Evolutionary conservation across 805 yeast species (phyloP).

Genomic region (Candida hungchunana): DNA sequence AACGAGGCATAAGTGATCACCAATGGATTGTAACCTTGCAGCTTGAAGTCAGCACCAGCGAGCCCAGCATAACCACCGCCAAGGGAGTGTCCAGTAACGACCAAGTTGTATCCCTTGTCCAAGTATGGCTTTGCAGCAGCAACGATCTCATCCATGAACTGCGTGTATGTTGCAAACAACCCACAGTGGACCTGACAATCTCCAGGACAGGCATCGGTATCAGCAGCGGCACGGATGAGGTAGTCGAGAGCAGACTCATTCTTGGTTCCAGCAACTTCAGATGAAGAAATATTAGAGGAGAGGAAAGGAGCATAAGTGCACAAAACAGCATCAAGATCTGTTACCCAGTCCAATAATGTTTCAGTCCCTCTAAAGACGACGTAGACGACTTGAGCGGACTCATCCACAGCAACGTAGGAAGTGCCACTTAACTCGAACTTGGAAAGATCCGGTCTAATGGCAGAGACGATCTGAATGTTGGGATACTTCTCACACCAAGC

Average conservation of each 20-base stretch:
- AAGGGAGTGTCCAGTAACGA: constrained; percentile 69
- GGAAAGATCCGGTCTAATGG: constrained; percentile 9
- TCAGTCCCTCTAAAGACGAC: constrained; percentile 63
- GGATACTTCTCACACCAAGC: constrained; percentile 1
- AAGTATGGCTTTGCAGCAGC: constrained; percentile 30
- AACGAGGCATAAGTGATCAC: constrained; percentile 64
- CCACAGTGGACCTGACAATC: constrained; percentile 64
- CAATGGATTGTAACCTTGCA: constrained; percentile 51
- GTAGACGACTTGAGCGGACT: constrained; percentile 36
- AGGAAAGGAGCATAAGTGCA: constrained; percentile 5
- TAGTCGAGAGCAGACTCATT: neutral
- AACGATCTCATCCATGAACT: constrained; percentile 40
- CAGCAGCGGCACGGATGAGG: constrained; percentile 5
- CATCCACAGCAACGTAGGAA: constrained; percentile 52
- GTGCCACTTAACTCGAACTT: constrained; percentile 44
- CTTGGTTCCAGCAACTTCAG: neutral
- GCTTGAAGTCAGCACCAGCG: constrained; percentile 55
- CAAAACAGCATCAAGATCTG: constrained; percentile 49
- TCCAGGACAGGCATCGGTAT: constrained; percentile 32
- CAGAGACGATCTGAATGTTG: constrained; percentile 5
- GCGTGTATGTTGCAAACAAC: constrained; percentile 36
- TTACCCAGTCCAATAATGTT: constrained; percentile 54
- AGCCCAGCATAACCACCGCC: constrained; percentile 69
- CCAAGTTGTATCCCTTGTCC: constrained; percentile 43
- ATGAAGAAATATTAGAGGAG: neutral